Base-by-base conservation (phyloP, 2,329 filamentous ascomycete species). In the Fusarium verrucosum region DNA sequence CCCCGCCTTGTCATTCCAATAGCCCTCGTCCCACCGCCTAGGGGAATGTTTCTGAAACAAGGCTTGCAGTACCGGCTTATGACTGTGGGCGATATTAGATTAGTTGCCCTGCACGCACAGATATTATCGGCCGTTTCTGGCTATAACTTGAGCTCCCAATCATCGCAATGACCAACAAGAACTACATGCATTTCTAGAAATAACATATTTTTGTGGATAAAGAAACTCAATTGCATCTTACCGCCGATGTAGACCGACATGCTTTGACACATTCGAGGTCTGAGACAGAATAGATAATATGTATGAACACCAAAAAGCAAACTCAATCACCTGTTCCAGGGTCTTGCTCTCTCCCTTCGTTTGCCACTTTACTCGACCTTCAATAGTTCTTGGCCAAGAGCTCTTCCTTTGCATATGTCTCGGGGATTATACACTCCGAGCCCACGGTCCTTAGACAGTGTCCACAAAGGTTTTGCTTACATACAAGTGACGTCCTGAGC, bases 11-110 rank as follows among this genome's bases (percentile, higher is more conserved):
- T 38, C 64, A 68, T 66, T 67, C 64, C 63, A 64, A 16, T 5
- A 7, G 20, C 26, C 26, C 23, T 38, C 30, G 22, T 41, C 22
- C 40, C 22, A 28, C 30, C 59, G 41, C 23, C 14, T 20, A 38
- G 7, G 40, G 63, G 59, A 67, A 66, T 51, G 49, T 20, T 43
- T 60, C 42, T 63, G 62, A 66, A 66, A 66, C 62, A 63, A 36
- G 58, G 52, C 58, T 62, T 62, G 26, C 50, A 50, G 56, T 13
- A 32, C 43, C 37, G 19, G 38, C 43, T 25, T 51, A 41, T 22
- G 19, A n/a, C 35, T 37, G 36, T 19, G 33, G 33, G 19, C 20
- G 35, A 50, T 38, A 22, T 38, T 25, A n/a, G 28, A 8, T 51
- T 28, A 23, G 32, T 13, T 52, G 8, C 20, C 17, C 10, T 30